Conservation (phyloP, 2,329 filamentous ascomycete species). For the Alternaria gansuensis region DNA sequence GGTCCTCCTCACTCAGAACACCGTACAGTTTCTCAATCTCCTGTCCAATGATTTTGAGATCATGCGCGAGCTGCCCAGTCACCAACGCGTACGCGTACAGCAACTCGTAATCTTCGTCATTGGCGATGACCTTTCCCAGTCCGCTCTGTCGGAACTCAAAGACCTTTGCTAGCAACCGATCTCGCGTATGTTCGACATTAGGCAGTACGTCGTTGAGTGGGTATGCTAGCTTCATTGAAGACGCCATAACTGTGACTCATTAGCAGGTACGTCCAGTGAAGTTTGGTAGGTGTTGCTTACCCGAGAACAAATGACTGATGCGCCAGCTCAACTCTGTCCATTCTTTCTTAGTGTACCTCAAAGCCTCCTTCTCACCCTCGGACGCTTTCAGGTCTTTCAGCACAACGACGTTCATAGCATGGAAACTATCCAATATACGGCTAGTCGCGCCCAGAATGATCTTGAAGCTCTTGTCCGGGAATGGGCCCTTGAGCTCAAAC, state of each 20-base stretch:
- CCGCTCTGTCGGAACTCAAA: slow-evolving; percentile 83
- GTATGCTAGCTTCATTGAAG: slow-evolving; percentile 92
- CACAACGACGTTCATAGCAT: slow-evolving; percentile 94
- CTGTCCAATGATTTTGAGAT: slow-evolving; percentile 63
- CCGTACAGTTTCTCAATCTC: slow-evolving; percentile 69
- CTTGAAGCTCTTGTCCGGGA: slow-evolving; percentile 76
- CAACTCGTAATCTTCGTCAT: slow-evolving; percentile 86
- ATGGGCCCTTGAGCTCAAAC: slow-evolving; percentile 87
- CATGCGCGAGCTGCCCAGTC: slow-evolving; percentile 66
- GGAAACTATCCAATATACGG: slow-evolving; percentile 89
- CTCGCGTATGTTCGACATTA: slow-evolving; percentile 79
- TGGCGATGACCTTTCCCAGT: slow-evolving; percentile 59
- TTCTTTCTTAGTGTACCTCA: slow-evolving; percentile 81
- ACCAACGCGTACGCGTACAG: slow-evolving; percentile 86
- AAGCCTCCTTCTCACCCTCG: slow-evolving; percentile 80
- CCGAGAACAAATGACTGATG: slow-evolving; percentile 83
- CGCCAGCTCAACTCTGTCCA: slow-evolving; percentile 82
- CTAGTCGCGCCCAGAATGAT: slow-evolving; percentile 81
- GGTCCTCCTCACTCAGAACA: slow-evolving; percentile 67
- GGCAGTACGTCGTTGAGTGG: slow-evolving; percentile 89
- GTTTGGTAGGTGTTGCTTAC: slow-evolving; percentile 49
- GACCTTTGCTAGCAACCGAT: slow-evolving; percentile 84
- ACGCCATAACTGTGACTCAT: slow-evolving; percentile 73
- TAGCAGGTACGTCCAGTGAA: slow-evolving; percentile 16
- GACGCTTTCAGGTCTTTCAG: slow-evolving; percentile 78